These are phyloP conservation scores for Helicostylum pulchrum DNA, from an alignment of 192 early-diverging fungal species.

Conservation along the genomic window DNA sequence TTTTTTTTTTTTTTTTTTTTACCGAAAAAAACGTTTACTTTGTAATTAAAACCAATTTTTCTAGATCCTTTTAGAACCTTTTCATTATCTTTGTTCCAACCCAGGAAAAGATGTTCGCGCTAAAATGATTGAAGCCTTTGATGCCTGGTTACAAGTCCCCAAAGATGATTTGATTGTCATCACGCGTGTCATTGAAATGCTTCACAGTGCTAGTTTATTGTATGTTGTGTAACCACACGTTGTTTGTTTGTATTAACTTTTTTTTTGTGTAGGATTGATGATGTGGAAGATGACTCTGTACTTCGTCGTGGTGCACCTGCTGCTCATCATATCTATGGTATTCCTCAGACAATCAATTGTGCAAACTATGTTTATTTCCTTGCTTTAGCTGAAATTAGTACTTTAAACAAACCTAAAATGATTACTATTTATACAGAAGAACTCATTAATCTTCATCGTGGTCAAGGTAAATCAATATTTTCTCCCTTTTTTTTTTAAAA, in stretches of 20 bases:
- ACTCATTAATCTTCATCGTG: conserved; percentile 85
- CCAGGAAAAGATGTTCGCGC: conserved; percentile 94
- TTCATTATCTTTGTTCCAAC: conserved; percentile 75
- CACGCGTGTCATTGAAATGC: conserved; percentile 83
- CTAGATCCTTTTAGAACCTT: conserved; percentile 90
- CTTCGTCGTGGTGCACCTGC: conserved; percentile 88
- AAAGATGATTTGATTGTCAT: conserved; percentile 68
- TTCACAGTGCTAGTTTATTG: conserved; percentile 93
- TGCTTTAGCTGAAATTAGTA: conserved; percentile 73
- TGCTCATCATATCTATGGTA: conserved; percentile 95
- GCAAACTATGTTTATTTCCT: conserved; percentile 98
- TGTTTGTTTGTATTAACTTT: neutral
- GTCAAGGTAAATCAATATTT: conserved; percentile 70
- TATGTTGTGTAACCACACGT: conserved; percentile 30
- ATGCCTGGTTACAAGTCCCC: conserved; percentile 84
- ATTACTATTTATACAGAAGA: conserved; percentile 90
- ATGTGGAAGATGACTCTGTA: conserved; percentile 91
- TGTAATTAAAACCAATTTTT: conserved; percentile 3
- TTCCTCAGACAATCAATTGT: conserved; percentile 90
- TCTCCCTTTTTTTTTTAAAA: neutral
- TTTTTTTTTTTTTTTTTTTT: too few relatives aligned
- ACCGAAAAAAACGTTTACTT: too few relatives aligned
- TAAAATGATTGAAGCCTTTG: conserved; percentile 90
- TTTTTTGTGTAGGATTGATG: conserved; percentile 71
- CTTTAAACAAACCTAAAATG: conserved; percentile 62